Conservation (phyloP, 2,329 filamentous ascomycete species). For the Ceratocystis cacaofunesta region DNA sequence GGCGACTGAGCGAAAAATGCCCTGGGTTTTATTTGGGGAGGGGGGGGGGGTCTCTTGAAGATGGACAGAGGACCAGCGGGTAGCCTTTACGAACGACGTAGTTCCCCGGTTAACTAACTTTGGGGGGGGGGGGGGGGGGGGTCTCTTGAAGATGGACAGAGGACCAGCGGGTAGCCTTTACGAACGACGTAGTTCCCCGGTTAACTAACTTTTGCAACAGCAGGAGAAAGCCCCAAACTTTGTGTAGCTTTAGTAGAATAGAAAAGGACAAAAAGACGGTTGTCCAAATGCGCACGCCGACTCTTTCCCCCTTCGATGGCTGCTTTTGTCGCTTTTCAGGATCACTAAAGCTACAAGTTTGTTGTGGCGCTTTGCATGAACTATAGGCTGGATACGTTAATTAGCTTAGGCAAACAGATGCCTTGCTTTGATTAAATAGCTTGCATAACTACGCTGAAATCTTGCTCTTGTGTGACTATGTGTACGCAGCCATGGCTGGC, state of each 20-base stretch:
- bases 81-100: neutral
- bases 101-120: neutral
- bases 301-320: neutral
- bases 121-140: neutral
- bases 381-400: neutral
- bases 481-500: neutral
- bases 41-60: too few species aligned
- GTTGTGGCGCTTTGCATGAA: neutral
- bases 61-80: neutral
- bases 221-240: neutral
- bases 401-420: neutral
- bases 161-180: neutral
- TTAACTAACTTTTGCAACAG: neutral
- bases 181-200: neutral
- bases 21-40: neutral
- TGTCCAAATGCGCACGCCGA: neutral
- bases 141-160: too few species aligned
- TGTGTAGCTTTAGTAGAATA: neutral
- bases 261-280: neutral
- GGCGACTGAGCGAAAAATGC: neutral
- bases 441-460: neutral
- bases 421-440: neutral
- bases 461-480: neutral
- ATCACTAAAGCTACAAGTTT: neutral
- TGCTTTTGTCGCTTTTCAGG: neutral